Evolutionary conservation across 1,284 basidiomycete genomes (phyloP), one percentile per base, ranked within the genome.

Genomic region (Rhodotorula sp.): DNA sequence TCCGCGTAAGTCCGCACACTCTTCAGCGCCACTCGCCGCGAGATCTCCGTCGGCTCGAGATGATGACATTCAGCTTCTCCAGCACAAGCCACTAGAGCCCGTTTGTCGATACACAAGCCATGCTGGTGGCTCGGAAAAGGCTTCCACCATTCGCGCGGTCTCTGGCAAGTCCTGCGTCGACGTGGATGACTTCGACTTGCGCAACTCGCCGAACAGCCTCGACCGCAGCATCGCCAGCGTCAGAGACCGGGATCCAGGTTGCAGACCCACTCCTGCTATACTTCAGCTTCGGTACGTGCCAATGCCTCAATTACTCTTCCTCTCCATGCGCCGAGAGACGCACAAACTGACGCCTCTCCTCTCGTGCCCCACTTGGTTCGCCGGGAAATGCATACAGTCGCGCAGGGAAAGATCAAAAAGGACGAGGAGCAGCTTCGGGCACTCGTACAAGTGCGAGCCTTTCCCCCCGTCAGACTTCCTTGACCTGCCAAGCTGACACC

Each of bases 361-460:
- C 61, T n/a, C 78, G 86, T 26, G 15, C 8, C 14, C 22, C 12
- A 5, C 29, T 6, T 49, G 18, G 83, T 84, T 60, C 79, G 81
- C 51, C 86, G 80, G 83, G 12, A 79, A 78, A 1, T 76, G 85
- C 51, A 85, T 14, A 14, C 24, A 62, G 62, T 86, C 0, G 81
- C 84, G 0, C 77, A 81, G 0, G 87, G 88, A 0, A 80, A 83
- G 67, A 83, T 89, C 64, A 79, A 83, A 69, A 85, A 85, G 79
- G 86, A 89, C 74, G 85, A 86, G 67, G 86, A 88, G 68, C 88
- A 90, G 77, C 82, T 89, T 26, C 80, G 87, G 26, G 85, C 85
- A 6, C 81, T 89, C n/a, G 86, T 89, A 81, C 82, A 85, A 80
- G 87, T 87, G 71, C 30, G 83, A 77, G 26, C 29, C 22, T 26